Conservation (phyloP, 2,329 filamentous ascomycete species). For the Graphilbum fragrans region DNA sequence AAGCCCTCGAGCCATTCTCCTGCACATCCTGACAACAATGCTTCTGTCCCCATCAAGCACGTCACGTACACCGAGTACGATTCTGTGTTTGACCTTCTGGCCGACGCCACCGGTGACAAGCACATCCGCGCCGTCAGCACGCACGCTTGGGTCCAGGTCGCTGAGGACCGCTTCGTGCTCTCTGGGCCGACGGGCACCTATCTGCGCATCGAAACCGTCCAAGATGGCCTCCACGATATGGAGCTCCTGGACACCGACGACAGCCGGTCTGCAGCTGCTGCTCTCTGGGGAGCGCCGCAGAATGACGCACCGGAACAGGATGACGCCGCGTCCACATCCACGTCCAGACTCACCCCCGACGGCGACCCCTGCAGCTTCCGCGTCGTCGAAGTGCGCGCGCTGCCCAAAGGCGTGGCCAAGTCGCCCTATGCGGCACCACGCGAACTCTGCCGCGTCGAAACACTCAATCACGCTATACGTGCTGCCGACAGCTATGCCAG, state of each 20-base stretch:
- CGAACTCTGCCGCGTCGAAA: conserved; percentile 50
- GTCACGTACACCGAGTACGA: conserved; percentile 84
- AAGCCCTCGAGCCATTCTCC: not conserved
- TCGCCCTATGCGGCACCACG: conserved; percentile 58
- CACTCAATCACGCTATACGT: conserved; percentile 65
- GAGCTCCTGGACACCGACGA: conserved; percentile 16
- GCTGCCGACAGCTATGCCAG: conserved; percentile 73
- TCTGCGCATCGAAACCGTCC: conserved; percentile 35
- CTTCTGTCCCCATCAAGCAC: conserved; percentile 19
- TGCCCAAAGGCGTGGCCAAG: conserved; percentile 28
- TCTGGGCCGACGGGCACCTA: conserved; percentile 51
- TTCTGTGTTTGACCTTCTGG: conserved; percentile 80
- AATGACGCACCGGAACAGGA: not conserved
- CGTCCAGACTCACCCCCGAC: not conserved
- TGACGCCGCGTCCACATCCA: no score
- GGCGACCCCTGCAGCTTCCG: conserved; percentile 20
- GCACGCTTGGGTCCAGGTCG: conserved; percentile 73
- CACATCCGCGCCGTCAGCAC: conserved; percentile 67
- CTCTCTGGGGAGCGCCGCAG: no score
- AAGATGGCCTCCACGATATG: conserved; percentile 12
- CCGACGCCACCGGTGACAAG: conserved; percentile 65
- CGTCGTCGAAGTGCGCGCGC: conserved; percentile 35
- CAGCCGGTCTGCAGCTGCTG: no score
- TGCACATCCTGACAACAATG: not conserved
- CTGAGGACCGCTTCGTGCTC: conserved; percentile 59